Conservation (phyloP, 176 grass and related monocot species). For the Paspalum vaginatum region DNA sequence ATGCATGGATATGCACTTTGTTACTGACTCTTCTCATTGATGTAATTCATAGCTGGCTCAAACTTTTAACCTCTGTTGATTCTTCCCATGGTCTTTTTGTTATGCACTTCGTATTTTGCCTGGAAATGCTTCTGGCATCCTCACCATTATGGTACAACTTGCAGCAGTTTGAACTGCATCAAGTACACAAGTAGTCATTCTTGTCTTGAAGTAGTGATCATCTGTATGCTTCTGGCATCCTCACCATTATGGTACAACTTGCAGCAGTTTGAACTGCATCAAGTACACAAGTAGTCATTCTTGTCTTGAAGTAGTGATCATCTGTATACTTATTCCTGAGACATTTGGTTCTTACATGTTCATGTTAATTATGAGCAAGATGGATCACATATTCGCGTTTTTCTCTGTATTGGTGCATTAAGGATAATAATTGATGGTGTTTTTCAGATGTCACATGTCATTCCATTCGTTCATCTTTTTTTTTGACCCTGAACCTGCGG, state of each 20-base stretch:
- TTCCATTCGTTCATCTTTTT: conserved; percentile 34
- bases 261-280: neutral
- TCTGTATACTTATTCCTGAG: too few relatives aligned
- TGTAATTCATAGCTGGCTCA: neutral
- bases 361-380: too few relatives aligned
- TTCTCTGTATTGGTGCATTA: neutral
- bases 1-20: neutral
- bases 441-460: conserved; percentile 27
- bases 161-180: neutral
- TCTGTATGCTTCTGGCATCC: neutral
- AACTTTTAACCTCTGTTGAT: neutral
- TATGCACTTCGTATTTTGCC: neutral
- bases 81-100: neutral
- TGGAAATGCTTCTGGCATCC: neutral
- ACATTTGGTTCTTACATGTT: too few relatives aligned
- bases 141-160: neutral
- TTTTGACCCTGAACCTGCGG: too few relatives aligned
- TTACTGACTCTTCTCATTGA: neutral
- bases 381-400: too few relatives aligned
- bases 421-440: neutral
- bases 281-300: neutral
- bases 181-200: neutral
- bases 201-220: neutral
- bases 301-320: neutral
- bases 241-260: neutral